Conservation (phyloP, 164 flowering plant genomes). For the Protea cynaroides region DNA sequence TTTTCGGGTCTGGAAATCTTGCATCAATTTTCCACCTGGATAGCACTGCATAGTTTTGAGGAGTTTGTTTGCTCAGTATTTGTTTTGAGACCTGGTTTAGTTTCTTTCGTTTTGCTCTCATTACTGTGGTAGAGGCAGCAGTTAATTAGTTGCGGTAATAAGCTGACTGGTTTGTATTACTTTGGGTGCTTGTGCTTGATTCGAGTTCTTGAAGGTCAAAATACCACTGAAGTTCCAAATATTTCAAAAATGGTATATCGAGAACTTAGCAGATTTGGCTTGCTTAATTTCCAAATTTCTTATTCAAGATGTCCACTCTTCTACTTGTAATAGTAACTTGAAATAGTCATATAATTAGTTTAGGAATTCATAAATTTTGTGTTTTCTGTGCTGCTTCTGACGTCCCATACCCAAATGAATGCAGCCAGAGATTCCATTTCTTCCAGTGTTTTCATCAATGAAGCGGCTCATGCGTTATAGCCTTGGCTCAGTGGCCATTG, state of each 20-base stretch:
- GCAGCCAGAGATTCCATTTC: conserved; percentile 85
- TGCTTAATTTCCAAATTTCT: too few relatives aligned
- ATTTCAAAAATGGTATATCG: too few relatives aligned
- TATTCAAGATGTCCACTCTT: too few relatives aligned
- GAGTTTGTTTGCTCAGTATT: too few relatives aligned
- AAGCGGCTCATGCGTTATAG: conserved; percentile 76
- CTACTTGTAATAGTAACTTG: not conserved
- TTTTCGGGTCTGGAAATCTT: too few relatives aligned
- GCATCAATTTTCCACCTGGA: too few relatives aligned
- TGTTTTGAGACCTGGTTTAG: too few relatives aligned
- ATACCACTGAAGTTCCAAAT: not conserved
- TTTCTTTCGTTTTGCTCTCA: too few relatives aligned
- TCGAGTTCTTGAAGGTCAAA: not conserved
- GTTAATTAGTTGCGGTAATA: too few relatives aligned
- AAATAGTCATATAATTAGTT: not conserved
- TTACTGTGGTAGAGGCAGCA: too few relatives aligned
- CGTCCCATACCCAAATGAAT: conserved; percentile 8
- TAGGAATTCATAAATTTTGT: not conserved
- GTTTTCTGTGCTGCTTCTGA: conserved; percentile 6
- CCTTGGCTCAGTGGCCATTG: conserved; percentile 92
- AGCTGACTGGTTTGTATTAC: not conserved
- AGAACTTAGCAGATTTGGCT: not conserved
- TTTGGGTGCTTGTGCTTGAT: not conserved
- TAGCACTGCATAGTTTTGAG: too few relatives aligned
- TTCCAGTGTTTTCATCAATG: conserved; percentile 92